Base-by-base conservation (phyloP, 306 rosid genomes). In the Begonia peltatifolia region DNA sequence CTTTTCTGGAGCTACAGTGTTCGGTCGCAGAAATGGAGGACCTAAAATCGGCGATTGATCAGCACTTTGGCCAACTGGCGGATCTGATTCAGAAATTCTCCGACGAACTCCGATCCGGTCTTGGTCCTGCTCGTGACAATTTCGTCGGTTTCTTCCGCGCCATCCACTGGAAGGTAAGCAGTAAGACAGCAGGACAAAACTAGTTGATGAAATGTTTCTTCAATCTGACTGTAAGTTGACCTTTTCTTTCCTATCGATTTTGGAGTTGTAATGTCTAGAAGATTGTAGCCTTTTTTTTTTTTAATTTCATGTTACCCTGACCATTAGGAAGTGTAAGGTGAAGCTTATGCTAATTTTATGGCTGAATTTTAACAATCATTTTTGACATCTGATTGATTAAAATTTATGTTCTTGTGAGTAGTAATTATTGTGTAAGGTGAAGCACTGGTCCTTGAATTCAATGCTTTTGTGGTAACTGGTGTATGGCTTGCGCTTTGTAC, bases 71-170 rank as follows among this genome's bases (percentile, higher is more conserved):
- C 0, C 95, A 79, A 54, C 61, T 89, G 81, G 64, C 77, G 42
- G 94, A 90, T 74, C 84, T 90, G 20, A 50, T 90, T 61, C 85
- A 83, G 65, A 80, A 76, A 57, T 14, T 90, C 46, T 80, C 95
- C 30, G 67, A 78, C 0, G 97, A 90, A 38, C 77, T 90, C 69
- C 92, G 92, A 60, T 20, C 76, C 22, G 81, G 77, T 59, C 61
- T 90, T 9, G 72, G 68, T 14, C 97, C 95, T 10, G 95, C 95
- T 15, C 52, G 58, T 2, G 95, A 90, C 14, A 85, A 80, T 48
- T 85, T 90, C 50, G 22, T 85, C 6, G 95, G 95, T 3, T 90
- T 90, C 71, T 90, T 90, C 69, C 87, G 85, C 53, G 87, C 97
- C 49, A 75, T 90, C 64, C 76, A 85, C 71, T 90, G 97, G 95